phyloP scores from a whole-genome alignment of 1,284 basidiomycete genomes.

The Irpex sp. region DNA sequence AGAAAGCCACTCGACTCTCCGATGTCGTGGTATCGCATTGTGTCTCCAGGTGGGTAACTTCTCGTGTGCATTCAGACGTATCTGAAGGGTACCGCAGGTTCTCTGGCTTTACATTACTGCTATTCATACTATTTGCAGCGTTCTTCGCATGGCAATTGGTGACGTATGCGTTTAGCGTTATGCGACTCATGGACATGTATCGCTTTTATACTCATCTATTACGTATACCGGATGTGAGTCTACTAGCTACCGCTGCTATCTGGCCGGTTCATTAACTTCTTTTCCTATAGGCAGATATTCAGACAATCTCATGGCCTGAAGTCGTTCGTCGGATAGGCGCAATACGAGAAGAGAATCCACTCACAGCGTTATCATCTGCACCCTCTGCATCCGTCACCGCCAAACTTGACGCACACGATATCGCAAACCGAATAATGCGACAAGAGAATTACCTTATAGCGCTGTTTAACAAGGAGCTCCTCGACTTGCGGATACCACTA shows the following conservation, averaged over 20 bases:
- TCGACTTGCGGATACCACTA: conserved; percentile 84
- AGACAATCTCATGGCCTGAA: conserved; percentile 96
- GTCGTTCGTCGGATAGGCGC: conserved; percentile 86
- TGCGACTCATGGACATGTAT: conserved; percentile 87
- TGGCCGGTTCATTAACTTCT: too few relatives aligned
- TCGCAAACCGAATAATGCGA: conserved; percentile 94
- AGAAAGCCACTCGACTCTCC: conserved; percentile 61
- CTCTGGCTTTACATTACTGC: conserved; percentile 78
- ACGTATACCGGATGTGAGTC: conserved; percentile 76
- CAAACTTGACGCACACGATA: conserved; percentile 94
- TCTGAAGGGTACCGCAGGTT: conserved; percentile 47
- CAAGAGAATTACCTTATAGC: conserved; percentile 99
- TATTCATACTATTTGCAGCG: conserved; percentile 76
- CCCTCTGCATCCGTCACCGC: conserved; percentile 52
- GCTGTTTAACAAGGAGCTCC: conserved; percentile 93
- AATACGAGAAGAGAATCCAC: conserved; percentile 87
- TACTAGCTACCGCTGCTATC: conserved; percentile 21
- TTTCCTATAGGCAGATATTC: conserved; percentile 93
- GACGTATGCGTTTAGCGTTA: conserved; percentile 61
- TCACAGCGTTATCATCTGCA: conserved; percentile 78
- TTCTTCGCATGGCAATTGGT: conserved; percentile 80
- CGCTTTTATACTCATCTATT: conserved; percentile 83
- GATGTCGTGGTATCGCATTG: conserved; percentile 82
- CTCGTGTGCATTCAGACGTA: neutral
- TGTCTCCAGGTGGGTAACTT: conserved; percentile 63